These are phyloP conservation scores for Nothophytophthora sp. DNA, from an alignment of 352 stramenopile genomes.

Conservation along the genomic window DNA sequence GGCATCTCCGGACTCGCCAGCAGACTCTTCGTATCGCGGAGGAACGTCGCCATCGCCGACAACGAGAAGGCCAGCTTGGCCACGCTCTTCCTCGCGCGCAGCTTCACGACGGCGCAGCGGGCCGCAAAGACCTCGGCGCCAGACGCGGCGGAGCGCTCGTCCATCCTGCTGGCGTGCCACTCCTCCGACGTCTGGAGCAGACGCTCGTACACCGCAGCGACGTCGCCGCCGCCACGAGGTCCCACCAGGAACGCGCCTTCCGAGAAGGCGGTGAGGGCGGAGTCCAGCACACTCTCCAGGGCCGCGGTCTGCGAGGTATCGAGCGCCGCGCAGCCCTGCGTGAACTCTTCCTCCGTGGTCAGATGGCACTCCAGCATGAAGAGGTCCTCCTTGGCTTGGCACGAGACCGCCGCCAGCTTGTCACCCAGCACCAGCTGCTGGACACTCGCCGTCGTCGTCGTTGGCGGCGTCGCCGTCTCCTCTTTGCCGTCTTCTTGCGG, in stretches of 20 bases:
- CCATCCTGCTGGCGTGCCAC: conserved; percentile 39
- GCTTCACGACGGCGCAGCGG: conserved; percentile 64
- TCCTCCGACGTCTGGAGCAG: conserved; percentile 55
- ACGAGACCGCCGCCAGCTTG: conserved; percentile 59
- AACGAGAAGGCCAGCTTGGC: conserved; percentile 58
- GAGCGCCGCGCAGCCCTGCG: conserved; percentile 36
- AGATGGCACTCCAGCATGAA: conserved; percentile 78
- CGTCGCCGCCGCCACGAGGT: conserved; percentile 18
- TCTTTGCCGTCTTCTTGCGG: conserved; percentile 34
- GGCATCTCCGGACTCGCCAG: conserved; percentile 30
- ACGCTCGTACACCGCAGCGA: conserved; percentile 53
- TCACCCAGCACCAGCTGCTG: conserved; percentile 63
- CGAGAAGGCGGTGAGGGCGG: conserved; percentile 50
- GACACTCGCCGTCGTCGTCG: conserved; percentile 27
- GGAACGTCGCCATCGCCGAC: conserved; percentile 54
- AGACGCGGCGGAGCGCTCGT: conserved; percentile 15
- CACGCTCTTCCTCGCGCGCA: conserved; percentile 51
- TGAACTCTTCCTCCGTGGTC: conserved; percentile 69
- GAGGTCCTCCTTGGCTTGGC: conserved; percentile 65
- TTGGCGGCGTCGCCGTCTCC: conserved; percentile 17
- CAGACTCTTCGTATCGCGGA: conserved; percentile 31
- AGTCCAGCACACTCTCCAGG: conserved; percentile 65
- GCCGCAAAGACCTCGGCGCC: conserved; percentile 54
- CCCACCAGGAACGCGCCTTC: conserved; percentile 53
- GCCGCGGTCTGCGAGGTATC: conserved; percentile 40